phyloP scores from a whole-genome alignment of 345 rosid genomes.

The Orychophragmus violaceus region DNA sequence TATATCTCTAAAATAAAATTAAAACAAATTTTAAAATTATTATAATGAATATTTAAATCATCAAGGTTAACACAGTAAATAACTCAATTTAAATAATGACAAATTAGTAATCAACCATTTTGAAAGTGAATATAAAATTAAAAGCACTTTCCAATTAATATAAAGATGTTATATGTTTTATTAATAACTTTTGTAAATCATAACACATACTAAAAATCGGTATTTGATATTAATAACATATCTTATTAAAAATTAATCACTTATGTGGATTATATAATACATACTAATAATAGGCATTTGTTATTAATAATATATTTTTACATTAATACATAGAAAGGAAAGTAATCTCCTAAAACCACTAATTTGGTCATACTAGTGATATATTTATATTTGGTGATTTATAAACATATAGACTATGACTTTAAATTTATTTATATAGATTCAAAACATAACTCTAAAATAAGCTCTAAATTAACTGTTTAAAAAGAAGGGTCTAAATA shows the following conservation, averaged over 20 bases:
- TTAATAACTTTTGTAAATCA: not conserved
- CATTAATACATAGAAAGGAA: not conserved
- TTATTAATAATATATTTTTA: not conserved
- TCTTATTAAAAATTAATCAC: too few species aligned
- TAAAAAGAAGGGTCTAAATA: not conserved
- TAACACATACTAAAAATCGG: too few species aligned
- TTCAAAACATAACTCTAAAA: conserved; percentile 10
- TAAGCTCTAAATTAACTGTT: not conserved
- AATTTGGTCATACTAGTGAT: not conserved
- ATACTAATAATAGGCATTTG: not conserved
- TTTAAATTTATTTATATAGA: not conserved
- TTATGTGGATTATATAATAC: not conserved
- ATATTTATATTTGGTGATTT: not conserved
- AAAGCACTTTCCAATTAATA: too few species aligned
- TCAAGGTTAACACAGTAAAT: too few species aligned
- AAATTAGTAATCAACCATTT: too few species aligned
- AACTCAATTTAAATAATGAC: too few species aligned
- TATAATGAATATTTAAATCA: too few species aligned
- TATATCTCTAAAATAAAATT: too few species aligned
- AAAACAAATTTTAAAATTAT: too few species aligned
- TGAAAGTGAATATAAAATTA: too few species aligned
- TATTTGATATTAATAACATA: not conserved
- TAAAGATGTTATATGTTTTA: not conserved
- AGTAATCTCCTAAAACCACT: not conserved
- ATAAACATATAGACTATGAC: not conserved